Conservation (phyloP, 2,329 filamentous ascomycete genomes). For the Tolypocladium tropicale region DNA sequence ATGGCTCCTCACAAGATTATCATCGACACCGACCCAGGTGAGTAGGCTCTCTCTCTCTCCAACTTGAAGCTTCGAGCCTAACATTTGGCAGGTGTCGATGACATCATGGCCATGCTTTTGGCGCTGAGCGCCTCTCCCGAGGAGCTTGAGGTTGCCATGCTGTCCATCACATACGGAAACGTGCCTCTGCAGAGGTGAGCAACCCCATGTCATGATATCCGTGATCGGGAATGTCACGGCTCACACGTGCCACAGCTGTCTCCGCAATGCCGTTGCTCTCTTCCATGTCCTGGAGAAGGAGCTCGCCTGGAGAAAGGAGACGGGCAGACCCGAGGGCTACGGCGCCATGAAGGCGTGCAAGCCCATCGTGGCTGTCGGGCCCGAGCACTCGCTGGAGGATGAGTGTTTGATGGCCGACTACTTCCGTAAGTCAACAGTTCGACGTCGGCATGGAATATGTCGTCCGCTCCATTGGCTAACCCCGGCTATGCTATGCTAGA, state of each 20-base stretch:
- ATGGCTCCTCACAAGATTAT: constrained; percentile 74
- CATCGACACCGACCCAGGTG: constrained; percentile 90
- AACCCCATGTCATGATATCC: not conserved
- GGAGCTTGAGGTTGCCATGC: constrained; percentile 74
- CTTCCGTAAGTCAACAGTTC: constrained; percentile 59
- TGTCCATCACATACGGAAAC: constrained; percentile 91
- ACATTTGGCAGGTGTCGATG: constrained; percentile 58
- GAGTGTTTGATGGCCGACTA: constrained; percentile 72
- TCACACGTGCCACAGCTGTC: constrained; percentile 45
- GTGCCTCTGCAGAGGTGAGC: constrained; percentile 70
- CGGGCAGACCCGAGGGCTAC: constrained; percentile 60
- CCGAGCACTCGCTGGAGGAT: constrained; percentile 76
- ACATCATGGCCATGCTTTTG: constrained; percentile 78
- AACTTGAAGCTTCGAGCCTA: not conserved
- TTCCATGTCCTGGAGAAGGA: constrained; percentile 92
- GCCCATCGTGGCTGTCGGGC: constrained; percentile 78
- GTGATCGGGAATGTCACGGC: not conserved
- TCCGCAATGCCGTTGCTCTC: constrained; percentile 79
- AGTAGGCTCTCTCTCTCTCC: constrained; percentile 5
- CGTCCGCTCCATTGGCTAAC: not conserved
- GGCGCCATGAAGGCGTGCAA: constrained; percentile 61
- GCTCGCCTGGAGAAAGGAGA: constrained; percentile 65
- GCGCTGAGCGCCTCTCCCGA: constrained; percentile 73
- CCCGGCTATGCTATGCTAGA: constrained; percentile 34
- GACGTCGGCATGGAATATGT: not conserved